Percentiles rank a stretch among this genome's conserved stretches.
Evolutionary conservation across 345 rosid species (phyloP).

Genomic region (Moricandia arvensis): DNA sequence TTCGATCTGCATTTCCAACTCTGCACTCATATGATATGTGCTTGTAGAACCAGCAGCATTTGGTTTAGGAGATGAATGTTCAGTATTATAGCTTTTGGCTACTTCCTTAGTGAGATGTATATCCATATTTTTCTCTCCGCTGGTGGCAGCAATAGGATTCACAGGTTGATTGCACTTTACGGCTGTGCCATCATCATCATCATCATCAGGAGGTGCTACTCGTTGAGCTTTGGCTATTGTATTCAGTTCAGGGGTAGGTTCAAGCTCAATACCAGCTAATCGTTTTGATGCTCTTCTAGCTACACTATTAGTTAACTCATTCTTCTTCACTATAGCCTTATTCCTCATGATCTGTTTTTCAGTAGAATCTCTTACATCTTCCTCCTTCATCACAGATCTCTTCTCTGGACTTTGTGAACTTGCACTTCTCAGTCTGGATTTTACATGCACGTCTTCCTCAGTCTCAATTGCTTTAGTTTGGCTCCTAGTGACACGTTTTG

Average conservation of each 20-base stretch:
- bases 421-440: slow-evolving; percentile 32
- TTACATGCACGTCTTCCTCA: background rate
- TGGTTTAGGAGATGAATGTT: slow-evolving; percentile 18
- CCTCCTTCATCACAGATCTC: slow-evolving; percentile 26
- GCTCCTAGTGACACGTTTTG: slow-evolving; percentile 35
- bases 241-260: slow-evolving; percentile 61
- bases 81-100: slow-evolving; percentile 10
- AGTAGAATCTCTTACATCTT: slow-evolving; percentile 36
- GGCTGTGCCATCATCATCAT: background rate
- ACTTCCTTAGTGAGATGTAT: slow-evolving; percentile 1
- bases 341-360: slow-evolving; percentile 33
- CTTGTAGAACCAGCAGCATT: slow-evolving; percentile 4
- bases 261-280: slow-evolving; percentile 79
- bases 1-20: slow-evolving; percentile 10
- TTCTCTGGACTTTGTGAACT: slow-evolving; percentile 37
- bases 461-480: slow-evolving; percentile 28
- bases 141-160: slow-evolving; percentile 4
- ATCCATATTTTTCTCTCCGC: slow-evolving; percentile 24
- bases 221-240: slow-evolving; percentile 43
- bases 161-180: background rate
- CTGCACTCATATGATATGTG: background rate
- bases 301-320: slow-evolving; percentile 21
- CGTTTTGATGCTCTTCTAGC: slow-evolving; percentile 83
- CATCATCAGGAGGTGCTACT: slow-evolving; percentile 32
- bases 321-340: slow-evolving; percentile 35